These are phyloP conservation scores for Leccinum boreale DNA, from an alignment of 768 basidiomycete species.

Conservation along the genomic window DNA sequence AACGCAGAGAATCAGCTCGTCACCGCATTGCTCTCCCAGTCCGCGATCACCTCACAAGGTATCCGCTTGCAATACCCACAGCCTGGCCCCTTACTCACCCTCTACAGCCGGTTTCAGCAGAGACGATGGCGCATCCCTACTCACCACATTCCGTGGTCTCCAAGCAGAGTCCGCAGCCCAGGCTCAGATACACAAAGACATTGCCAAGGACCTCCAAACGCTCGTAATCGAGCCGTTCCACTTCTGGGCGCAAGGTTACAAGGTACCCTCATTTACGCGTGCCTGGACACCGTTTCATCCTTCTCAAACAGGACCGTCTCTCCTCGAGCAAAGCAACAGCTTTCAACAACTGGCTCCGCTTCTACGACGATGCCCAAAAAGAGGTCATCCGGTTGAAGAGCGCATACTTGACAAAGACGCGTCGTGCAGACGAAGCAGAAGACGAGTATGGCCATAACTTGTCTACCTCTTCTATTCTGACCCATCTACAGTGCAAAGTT, in stretches of 20 bases:
- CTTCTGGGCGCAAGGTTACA: constrained; percentile 73
- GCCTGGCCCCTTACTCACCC: constrained; percentile 6
- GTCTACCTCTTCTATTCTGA: constrained; percentile 1
- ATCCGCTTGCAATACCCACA: constrained; percentile 8
- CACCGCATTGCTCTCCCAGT: constrained; percentile 49
- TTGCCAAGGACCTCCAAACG: constrained; percentile 72
- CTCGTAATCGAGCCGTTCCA: constrained; percentile 80
- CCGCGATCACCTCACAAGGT: constrained; percentile 51
- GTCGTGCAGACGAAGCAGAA: constrained; percentile 87
- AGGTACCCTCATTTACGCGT: constrained; percentile 37
- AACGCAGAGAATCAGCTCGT: constrained; percentile 67
- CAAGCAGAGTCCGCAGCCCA: constrained; percentile 69
- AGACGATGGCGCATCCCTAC: constrained; percentile 84
- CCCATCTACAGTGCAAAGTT: constrained; percentile 68
- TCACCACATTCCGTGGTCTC: constrained; percentile 76
- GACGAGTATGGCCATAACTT: constrained; percentile 69
- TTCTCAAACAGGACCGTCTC: constrained; percentile 52
- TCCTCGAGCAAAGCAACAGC: constrained; percentile 53
- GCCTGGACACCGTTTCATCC: constrained; percentile 12
- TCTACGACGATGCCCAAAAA: constrained; percentile 66
- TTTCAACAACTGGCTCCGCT: constrained; percentile 62
- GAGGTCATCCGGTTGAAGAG: constrained; percentile 72
- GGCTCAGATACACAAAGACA: constrained; percentile 68
- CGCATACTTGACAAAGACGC: constrained; percentile 71
- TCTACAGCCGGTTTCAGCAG: constrained; percentile 63